Evolutionary conservation across 2,329 filamentous ascomycete genomes (phyloP), one percentile per base, ranked within the genome.

Genomic region (Elsinoe australis): DNA sequence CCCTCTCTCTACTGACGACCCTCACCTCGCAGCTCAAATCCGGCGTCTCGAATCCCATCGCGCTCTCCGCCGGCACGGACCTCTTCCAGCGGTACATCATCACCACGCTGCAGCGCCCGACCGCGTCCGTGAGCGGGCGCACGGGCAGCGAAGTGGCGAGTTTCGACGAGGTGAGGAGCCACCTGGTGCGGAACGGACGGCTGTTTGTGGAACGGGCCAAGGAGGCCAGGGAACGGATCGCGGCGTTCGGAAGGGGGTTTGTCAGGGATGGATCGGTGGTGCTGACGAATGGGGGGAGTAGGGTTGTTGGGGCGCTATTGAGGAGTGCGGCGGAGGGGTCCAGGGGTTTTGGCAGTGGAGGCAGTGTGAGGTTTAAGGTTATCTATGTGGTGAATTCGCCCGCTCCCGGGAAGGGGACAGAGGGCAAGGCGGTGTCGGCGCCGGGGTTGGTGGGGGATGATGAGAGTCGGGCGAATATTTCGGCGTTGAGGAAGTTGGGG

Each of bases 21-120:
- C 83, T 92, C 62, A 90, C 87, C 44, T 74, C 78, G 46, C 78
- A 80, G 59, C 79, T 98, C 54, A 90, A 89, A 65, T 74, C 75
- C 50, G 80, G 82, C 15, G 83, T 94, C 47, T 75, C 83, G 5
- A 96, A 98, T 68, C 86, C 89, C 10, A 86, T 96, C 49, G 90
- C 89, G 3, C 79, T 96, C 12, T 88, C 86, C 41, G 92, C 94
- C 49, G 92, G 92, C 59, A 95, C 89, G 52, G 89, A 95, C 65
- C 80, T 96, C 51, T 96, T 98, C 73, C 85, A 92, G 64, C 84
- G 90, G 63, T 96, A 94, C 68, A 79, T 98, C 57, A 83, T 95
- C 59, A 80, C 82, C 49, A 87, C 76, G 15, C 65, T 83, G 57
- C 76, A 81, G 63, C 67, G 74, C 52, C 71, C 76, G 12, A 49